Base-by-base conservation (phyloP, 345 rosid species). In the Syzygium jambos region DNA sequence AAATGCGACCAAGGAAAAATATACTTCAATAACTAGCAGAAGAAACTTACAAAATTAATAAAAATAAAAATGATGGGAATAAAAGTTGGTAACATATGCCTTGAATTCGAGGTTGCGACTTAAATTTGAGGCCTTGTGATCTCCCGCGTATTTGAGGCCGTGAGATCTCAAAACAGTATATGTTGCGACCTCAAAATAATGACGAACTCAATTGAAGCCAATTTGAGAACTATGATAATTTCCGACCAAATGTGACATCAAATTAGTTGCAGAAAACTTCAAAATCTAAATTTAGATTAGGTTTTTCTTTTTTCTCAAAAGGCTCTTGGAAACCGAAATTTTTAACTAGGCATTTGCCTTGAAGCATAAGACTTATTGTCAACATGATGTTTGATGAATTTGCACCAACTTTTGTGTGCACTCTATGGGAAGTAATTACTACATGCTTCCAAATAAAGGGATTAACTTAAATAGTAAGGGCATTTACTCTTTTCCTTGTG, bases 391-490 rank as follows among this genome's bases (percentile, higher is more conserved):
- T n/a, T 6, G 38, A 61, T 61, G 19, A 14, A n/a, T n/a, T n/a
- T 19, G 73, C 38, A 6, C 30, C 73, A 14, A 61, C 34, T 3
- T 61, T 0, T n/a, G 9, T 6, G 73, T 6, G 38, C 17, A 61
- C 34, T n/a, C 19, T n/a, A 4, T 7, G 0, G 2, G 5, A 34
- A 61, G 1, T n/a, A 61, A n/a, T n/a, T n/a, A n/a, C 5, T n/a
- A n/a, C 38, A 14, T 3, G 73, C 34, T 61, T 14, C 14, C 38
- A 14, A 61, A 61, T 14, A n/a, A n/a, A 9, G 73, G 6, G 17
- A 43, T 61, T n/a, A 17, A 17, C 4, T 13, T 61, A 61, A 2
- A 3, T 61, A 17, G 73, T 61, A 13, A 61, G 30, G 73, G 7
- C 34, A 61, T 13, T 61, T n/a, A n/a, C 34, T 61, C 19, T 9